Conservation (phyloP, 2,329 filamentous ascomycete species). For the Claviceps pusilla region DNA sequence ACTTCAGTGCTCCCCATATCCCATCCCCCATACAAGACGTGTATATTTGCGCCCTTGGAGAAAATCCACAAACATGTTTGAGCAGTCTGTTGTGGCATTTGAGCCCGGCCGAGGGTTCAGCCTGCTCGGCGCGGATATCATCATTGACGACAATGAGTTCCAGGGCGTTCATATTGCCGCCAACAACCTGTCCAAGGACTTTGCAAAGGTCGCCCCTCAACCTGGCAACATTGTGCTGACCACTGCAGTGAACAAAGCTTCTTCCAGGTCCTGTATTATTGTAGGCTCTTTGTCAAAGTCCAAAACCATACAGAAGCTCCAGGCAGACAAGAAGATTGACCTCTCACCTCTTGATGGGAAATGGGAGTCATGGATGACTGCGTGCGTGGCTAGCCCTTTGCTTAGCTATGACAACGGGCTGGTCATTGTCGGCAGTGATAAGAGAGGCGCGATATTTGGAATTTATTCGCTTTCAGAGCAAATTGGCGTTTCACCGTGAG, state of each 20-base stretch:
- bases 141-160: conserved; percentile 17
- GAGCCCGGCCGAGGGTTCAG: conserved; percentile 11
- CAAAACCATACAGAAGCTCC: conserved; percentile 8
- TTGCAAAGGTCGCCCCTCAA: conserved; percentile 12
- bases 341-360: conserved; percentile 21
- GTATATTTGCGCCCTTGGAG: background rate
- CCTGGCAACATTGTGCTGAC: conserved; percentile 5
- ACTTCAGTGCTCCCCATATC: background rate
- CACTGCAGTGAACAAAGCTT: background rate
- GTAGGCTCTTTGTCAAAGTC: conserved; percentile 12
- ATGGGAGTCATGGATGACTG: conserved; percentile 41
- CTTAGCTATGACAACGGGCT: conserved; percentile 28
- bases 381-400: conserved; percentile 31
- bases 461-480: conserved; percentile 46
- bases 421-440: conserved; percentile 43
- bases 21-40: background rate
- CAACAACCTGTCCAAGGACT: conserved; percentile 16
- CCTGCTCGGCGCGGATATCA: conserved; percentile 16
- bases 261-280: conserved; percentile 10
- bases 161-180: conserved; percentile 20
- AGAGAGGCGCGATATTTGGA: conserved; percentile 44
- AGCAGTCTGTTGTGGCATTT: conserved; percentile 14
- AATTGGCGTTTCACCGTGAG: conserved; percentile 41
- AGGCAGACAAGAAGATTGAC: conserved; percentile 10
- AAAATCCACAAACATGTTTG: conserved; percentile 10